Evolutionary conservation across 768 basidiomycete genomes (phyloP), one percentile per base, ranked within the genome.

Genomic region (Collybia sordida): DNA sequence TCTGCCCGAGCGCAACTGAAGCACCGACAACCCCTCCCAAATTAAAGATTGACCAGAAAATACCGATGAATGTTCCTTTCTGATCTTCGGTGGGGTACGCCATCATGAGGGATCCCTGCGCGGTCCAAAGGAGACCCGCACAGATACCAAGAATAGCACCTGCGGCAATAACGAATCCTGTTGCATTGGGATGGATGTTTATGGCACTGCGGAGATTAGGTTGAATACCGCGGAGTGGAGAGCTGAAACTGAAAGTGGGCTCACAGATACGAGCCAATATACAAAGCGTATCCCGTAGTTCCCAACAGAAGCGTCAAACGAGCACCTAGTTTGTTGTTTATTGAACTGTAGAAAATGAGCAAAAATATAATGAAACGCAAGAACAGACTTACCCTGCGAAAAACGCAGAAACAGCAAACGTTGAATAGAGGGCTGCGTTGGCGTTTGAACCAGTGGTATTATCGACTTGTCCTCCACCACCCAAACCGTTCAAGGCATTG

Each of bases 1-100:
- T 91, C 57, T 80, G 71, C 0, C 81, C 91, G 31, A 92, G 71
- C 12, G 89, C 82, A 25, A 92, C 87, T 7, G 85, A 72, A 4
- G 88, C 80, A 24, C 90, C 90, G 40, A 93, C 82, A 41, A 93
- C 87, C 40, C 84, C 84, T 23, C 89, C 89, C 18, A 90, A 52
- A 58, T 92, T 91, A 72, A 93, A 93, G 53, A 92, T 87, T 38
- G 78, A 69, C 90, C 90, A 93, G 69, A 92, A 93, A 40, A 90
- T 80, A 35, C 78, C 84, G 45, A 93, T 90, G 66, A 78, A 91
- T 25, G 67, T 71, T 14, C 90, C 90, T 64, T 93, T 93, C 63
- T 92, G 81, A 40, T 66, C 60, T 63, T 93, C 90, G 0, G 87
- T 90, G 0, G 90, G 87, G 64, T 93, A 93, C 4, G 88, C 81